Evolutionary conservation across 306 rosid genomes (phyloP).

Genomic region (Quercus aquifolioides): DNA sequence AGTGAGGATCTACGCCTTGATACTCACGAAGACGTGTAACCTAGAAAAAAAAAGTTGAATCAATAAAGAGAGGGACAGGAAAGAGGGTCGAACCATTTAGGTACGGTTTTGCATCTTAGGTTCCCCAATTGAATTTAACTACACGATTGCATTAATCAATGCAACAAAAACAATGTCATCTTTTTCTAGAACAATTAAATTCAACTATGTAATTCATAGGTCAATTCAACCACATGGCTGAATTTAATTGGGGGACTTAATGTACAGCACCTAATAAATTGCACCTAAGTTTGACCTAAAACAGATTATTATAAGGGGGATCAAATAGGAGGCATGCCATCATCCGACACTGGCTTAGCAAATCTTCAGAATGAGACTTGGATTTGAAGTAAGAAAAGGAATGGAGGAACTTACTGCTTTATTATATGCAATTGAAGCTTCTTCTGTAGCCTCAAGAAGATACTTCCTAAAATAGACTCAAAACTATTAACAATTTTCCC

Average conservation of each 20-base stretch:
- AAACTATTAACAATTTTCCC: neutral
- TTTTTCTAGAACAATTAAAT: no score
- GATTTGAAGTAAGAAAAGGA: neutral
- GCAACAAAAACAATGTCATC: no score
- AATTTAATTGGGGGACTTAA: no score
- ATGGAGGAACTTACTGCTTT: slow-evolving; percentile 66
- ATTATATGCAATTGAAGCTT: slow-evolving; percentile 78
- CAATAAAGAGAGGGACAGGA: neutral
- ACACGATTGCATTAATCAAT: no score
- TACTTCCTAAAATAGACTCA: slow-evolving; percentile 52
- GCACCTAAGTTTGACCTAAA: neutral
- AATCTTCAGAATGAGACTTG: neutral
- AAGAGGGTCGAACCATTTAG: neutral
- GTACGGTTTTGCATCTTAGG: no score
- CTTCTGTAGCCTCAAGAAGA: slow-evolving; percentile 88
- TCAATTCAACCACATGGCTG: no score
- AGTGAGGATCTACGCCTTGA: slow-evolving; percentile 92
- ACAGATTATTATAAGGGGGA: neutral
- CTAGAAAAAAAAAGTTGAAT: slow-evolving; percentile 34
- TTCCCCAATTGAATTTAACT: no score
- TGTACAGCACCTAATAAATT: no score
- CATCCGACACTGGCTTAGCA: neutral
- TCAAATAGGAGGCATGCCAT: neutral
- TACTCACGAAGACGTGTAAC: slow-evolving; percentile 87
- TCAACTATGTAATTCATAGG: no score